Evolutionary conservation across 1,284 basidiomycete species (phyloP), one percentile per base, ranked within the genome.

Genomic region (Rhizoctonia solani): DNA sequence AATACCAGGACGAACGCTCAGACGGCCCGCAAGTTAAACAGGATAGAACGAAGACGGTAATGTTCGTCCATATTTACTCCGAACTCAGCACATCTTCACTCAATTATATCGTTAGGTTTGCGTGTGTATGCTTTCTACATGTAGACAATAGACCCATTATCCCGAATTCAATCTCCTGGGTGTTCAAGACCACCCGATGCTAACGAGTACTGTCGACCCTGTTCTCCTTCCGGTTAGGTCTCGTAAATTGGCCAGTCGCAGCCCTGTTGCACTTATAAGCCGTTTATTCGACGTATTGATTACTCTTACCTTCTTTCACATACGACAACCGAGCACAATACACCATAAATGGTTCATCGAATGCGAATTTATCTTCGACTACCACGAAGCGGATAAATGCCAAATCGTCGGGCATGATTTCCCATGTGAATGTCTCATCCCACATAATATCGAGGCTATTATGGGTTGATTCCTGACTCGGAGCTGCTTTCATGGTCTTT

Each of bases 11-110:
- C 83, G 56, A 96, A 96, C 73, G 92, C 90, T 56, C 85, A 82
- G 77, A 94, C 91, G 37, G 94, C 94, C 41, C 88, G 80, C 78
- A 93, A 88, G 76, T 85, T 96, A 77, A 96, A 96, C 80, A 81
- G 83, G 73, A 76, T 88, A 68, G 82, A 83, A 68, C 80, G 87
- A 54, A 78, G 77, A 69, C 74, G 75, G 50, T 81, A 69, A 46
- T 14, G 65, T 65, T 23, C 21, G 59, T 65, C 23, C 5, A 49
- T 5, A 4, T 19, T 50, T 2, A 27, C 6, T 53, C 3, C 11
- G 6, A 4, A 27, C 46, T 11, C 5, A 14, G 46, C 14, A 5
- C 23, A 21, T 25, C 25, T 27, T 27, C n/a, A 54, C n/a, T 25
- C 5, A 54, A 21, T 23, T 54, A 8, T 23, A 37, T 3, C 23